Conservation (phyloP, 2,329 filamentous ascomycete species). For the Hypoxylon sp. region DNA sequence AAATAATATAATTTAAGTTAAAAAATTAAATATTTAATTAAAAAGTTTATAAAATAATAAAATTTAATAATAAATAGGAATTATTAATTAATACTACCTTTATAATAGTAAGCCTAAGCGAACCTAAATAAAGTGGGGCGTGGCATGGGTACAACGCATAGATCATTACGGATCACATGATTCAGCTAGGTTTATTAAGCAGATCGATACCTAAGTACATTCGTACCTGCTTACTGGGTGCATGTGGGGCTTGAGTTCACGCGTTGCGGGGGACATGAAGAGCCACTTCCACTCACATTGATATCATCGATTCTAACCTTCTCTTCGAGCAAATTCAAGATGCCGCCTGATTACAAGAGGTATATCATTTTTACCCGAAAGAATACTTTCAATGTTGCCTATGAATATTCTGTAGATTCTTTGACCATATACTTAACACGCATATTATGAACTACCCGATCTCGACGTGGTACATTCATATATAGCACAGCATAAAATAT, state of each 20-base stretch:
- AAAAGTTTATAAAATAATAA: too few relatives aligned
- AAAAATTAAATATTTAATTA: too few relatives aligned
- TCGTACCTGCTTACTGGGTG: background rate
- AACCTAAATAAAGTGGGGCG: too few relatives aligned
- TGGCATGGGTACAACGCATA: too few relatives aligned
- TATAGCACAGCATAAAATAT: background rate
- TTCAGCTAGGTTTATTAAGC: background rate
- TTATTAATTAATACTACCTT: too few relatives aligned
- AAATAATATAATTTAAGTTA: too few relatives aligned
- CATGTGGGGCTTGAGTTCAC: background rate
- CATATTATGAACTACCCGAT: background rate
- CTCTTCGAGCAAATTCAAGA: background rate
- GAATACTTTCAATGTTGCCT: background rate
- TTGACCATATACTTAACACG: too few relatives aligned
- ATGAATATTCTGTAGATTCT: background rate
- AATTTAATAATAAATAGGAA: too few relatives aligned
- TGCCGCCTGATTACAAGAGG: background rate
- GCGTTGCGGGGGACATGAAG: conserved; percentile 5
- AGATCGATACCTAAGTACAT: background rate
- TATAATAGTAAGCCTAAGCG: too few relatives aligned
- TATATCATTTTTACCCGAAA: background rate
- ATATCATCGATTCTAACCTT: too few relatives aligned
- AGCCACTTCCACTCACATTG: too few relatives aligned
- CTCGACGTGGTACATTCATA: background rate
- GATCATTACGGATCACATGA: background rate